Base-by-base conservation (phyloP, 2,329 filamentous ascomycete genomes). In the Pseudogymnoascus sp. region DNA sequence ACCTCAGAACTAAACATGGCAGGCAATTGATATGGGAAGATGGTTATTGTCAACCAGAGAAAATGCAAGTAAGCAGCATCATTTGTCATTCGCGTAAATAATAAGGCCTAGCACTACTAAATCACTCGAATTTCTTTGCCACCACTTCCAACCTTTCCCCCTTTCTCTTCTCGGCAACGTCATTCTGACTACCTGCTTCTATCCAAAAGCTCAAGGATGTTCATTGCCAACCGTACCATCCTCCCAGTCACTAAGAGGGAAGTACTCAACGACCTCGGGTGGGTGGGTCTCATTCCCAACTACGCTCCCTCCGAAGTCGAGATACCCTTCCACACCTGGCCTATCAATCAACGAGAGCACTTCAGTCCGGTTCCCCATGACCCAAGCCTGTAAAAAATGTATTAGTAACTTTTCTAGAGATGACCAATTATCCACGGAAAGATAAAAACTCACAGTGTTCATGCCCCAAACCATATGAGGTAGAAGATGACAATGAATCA, bases 401-500 rank as follows among this genome's bases (percentile, higher is more conserved):
- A 14, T 61, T 61, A 61, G 28, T 36, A 19, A 61, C 3, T 13
- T 61, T 6, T 16, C 4, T 10, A 43, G 5, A 60, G 31, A 37
- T 5, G 60, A 21, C 10, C 28, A 21, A 37, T 21, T 13, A 21
- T 61, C 6, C 13, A 21, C n/a, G 21, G 8, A 34, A 80, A 69
- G 16, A 10, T 34, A 4, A 13, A 16, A 34, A 57, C 51, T 57
- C 28, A 57, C 51, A 34, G 51, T 13, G 25, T 57, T 31, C 51
- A 57, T 57, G n/a, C 51, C 51, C 51, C 51, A 57, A 10, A 79
- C 68, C 77, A 80, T 80, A 70, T 82, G 80, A 69, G 77, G 76
- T 67, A 81, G 66, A 51, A 78, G 77, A 70, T 82, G 79, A 63
- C 79, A 81, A 72, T 82, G 80, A 37, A 81, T 69, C 79, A 82